Evolutionary conservation across 2,329 filamentous ascomycete genomes (phyloP).

Genomic region (Curvularia lunata): DNA sequence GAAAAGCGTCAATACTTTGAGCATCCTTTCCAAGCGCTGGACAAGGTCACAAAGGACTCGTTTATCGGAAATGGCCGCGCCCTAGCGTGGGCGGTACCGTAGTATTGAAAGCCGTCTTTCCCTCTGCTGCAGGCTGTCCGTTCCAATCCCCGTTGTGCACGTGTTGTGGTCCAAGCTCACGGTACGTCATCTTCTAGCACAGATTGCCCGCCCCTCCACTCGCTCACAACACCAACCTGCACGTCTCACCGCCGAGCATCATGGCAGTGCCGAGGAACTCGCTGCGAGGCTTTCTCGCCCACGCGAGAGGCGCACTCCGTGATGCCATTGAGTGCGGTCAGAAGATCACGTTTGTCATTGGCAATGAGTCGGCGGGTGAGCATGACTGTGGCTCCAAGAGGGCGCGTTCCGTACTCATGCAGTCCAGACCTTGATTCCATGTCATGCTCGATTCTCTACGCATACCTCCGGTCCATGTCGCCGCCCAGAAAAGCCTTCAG

Average conservation of each 20-base stretch:
- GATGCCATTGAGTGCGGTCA: conserved; percentile 49
- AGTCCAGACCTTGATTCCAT: conserved; percentile 78
- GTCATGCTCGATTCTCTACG: conserved; percentile 73
- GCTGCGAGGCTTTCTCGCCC: conserved; percentile 54
- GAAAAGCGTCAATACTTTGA: neutral
- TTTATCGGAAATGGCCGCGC: neutral
- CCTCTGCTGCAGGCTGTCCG: neutral
- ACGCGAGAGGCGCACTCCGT: conserved; percentile 53
- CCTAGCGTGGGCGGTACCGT: neutral
- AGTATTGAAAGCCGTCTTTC: neutral
- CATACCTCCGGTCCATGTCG: conserved; percentile 72
- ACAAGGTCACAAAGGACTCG: conserved; percentile 8
- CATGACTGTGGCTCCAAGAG: conserved; percentile 6
- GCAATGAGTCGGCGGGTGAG: conserved; percentile 60
- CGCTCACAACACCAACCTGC: conserved; percentile 4
- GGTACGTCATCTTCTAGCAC: conserved; percentile 23
- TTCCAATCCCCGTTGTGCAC: conserved; percentile 12
- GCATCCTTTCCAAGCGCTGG: conserved; percentile 14
- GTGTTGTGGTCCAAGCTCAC: conserved; percentile 22
- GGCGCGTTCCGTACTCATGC: conserved; percentile 16
- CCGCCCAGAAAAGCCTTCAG: conserved; percentile 54
- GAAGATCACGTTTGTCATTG: conserved; percentile 58
- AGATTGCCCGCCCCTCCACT: conserved; percentile 7
- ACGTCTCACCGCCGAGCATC: conserved; percentile 22
- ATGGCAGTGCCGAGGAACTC: conserved; percentile 56